Evolutionary conservation across 108 stramenopile species (phyloP).

Genomic region (Stephanodiscus minutulus): DNA sequence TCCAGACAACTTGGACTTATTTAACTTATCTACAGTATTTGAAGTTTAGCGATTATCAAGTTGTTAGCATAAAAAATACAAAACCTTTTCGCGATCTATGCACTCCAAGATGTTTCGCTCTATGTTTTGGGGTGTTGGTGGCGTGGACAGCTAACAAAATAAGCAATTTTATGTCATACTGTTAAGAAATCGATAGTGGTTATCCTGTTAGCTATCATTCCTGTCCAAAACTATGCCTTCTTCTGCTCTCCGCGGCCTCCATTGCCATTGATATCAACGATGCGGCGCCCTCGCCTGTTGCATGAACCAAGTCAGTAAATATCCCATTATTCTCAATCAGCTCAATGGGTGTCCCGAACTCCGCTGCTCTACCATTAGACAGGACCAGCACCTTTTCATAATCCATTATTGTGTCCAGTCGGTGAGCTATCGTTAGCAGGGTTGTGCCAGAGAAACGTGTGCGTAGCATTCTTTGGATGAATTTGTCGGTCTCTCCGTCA

Average conservation of each 20-base stretch:
- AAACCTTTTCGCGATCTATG: too few relatives aligned
- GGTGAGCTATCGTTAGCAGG: constrained; percentile 91
- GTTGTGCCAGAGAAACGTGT: constrained; percentile 84
- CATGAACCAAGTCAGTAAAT: constrained; percentile 79
- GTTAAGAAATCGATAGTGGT: too few relatives aligned
- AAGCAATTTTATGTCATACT: too few relatives aligned
- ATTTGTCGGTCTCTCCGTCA: constrained; percentile 82
- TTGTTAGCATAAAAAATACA: neutral
- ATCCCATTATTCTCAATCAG: constrained; percentile 72
- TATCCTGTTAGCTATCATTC: neutral
- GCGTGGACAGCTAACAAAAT: too few relatives aligned
- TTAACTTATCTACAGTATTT: too few relatives aligned
- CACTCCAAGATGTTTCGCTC: too few relatives aligned
- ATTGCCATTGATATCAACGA: constrained; percentile 43
- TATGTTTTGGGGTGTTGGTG: too few relatives aligned
- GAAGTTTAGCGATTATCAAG: too few relatives aligned
- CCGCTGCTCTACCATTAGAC: constrained; percentile 83
- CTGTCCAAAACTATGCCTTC: neutral
- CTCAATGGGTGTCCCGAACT: constrained; percentile 81
- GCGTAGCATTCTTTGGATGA: constrained; percentile 90
- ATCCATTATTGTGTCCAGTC: constrained; percentile 95
- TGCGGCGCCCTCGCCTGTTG: constrained; percentile 68
- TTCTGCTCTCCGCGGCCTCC: constrained; percentile 14
- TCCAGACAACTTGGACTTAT: too few relatives aligned
- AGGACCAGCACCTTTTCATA: constrained; percentile 91